Base-by-base conservation (phyloP, 2,329 filamentous ascomycete genomes). In the Fonsecaea pedrosoi region DNA sequence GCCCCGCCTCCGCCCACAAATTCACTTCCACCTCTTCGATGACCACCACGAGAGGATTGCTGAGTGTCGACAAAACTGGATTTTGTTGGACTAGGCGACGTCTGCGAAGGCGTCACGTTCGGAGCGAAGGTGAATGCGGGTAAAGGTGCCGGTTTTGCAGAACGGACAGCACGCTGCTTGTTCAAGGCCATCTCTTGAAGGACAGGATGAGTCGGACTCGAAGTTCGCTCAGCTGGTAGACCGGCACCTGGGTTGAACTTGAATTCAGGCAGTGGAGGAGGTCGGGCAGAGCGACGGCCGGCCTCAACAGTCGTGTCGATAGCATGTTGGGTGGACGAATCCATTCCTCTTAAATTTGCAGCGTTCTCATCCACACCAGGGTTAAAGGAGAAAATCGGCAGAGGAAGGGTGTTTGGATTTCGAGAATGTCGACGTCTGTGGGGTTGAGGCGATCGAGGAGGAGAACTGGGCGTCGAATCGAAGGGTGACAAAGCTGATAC, bases 21-120 rank as follows among this genome's bases (percentile, higher is more conserved):
- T 76, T 97, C 93, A 76, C 93, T 97, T 34, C 89, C 90, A 62
- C 91, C 91, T 74, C 94, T 87, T 73, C 89, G 86, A 75, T 93
- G 91, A 25, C 89, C 88, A 35, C 61, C 60, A 15, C 63, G 60
- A 48, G 60, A 57, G 4, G 65, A 32, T 50, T 56, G 65, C 18
- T 69, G 67, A 12, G 50, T 40, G 12, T 71, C 64, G 12, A 32
- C 55, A 60, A 68, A 69, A 25, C 35, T 62, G 18, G 67, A 48
- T 61, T 71, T 72, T 25, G 72, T 74, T n/a, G 73, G 73, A 64
- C 73, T 74, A 4, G 69, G 69, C 32, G 73, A 68, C 2, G 55
- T 54, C 34, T 71, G 67, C 37, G 64, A 57, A 18, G 66, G n/a
- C 4, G 64, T 21, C 30, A 62, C 35, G 40, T 55, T 64, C 13